Percentiles rank a stretch among this genome's conserved stretches.
Conservation (phyloP, 306 rosid species). For the Malus sylvestris region DNA sequence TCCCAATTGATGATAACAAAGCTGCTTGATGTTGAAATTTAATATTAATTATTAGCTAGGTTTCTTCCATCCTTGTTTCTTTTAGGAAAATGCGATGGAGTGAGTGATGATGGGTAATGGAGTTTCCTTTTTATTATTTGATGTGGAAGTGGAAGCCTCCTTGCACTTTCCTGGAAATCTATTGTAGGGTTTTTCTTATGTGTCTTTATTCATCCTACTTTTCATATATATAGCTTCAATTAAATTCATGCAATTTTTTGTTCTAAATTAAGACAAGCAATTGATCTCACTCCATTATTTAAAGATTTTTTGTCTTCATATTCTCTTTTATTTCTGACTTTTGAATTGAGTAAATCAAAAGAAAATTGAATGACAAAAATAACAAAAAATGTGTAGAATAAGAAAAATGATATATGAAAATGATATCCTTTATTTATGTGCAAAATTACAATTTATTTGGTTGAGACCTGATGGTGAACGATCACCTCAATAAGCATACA, state of each 20-base stretch:
- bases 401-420: no score
- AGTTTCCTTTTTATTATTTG: background rate
- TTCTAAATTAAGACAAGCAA: background rate
- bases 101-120: background rate
- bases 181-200: constrained; percentile 24
- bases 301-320: no score
- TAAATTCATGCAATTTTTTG: background rate
- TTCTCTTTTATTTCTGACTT: background rate
- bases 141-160: constrained; percentile 26
- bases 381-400: no score
- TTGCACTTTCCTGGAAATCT: constrained; percentile 47
- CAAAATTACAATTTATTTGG: no score
- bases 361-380: no score
- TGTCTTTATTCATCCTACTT: background rate
- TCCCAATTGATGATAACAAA: constrained; percentile 17
- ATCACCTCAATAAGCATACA: no score
- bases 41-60: background rate
- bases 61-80: background rate
- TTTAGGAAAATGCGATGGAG: background rate
- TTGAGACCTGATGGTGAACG: no score
- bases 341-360: background rate
- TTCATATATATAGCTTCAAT: background rate
- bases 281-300: background rate
- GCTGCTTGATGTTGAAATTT: constrained; percentile 2
- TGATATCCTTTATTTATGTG: no score